Evolutionary conservation across 1,284 basidiomycete genomes (phyloP).

Genomic region (Nidula niveotomentosa): DNA sequence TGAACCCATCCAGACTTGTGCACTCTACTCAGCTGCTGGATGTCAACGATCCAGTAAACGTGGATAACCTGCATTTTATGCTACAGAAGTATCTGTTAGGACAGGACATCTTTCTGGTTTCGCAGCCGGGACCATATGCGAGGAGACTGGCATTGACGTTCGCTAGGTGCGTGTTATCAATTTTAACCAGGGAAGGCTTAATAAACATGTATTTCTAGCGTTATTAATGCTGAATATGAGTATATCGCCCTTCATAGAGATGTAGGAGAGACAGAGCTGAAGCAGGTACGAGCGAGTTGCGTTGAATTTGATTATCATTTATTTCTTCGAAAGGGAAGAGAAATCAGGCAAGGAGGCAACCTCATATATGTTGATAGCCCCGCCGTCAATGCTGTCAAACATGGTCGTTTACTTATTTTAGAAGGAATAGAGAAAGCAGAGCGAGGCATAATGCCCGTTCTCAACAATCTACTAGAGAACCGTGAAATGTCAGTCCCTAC

Average conservation of each 20-base stretch:
- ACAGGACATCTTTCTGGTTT: conserved; percentile 64
- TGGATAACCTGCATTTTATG: conserved; percentile 62
- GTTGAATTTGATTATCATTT: not conserved
- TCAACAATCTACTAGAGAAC: conserved; percentile 69
- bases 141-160: conserved; percentile 60
- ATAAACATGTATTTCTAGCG: too few species aligned
- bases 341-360: conserved; percentile 59
- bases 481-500: conserved; percentile 54
- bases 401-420: conserved; percentile 62
- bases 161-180: conserved; percentile 47
- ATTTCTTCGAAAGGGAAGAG: conserved; percentile 42
- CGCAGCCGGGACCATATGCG: conserved; percentile 66
- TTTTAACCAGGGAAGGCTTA: too few species aligned
- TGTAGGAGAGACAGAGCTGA: conserved; percentile 69
- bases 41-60: conserved; percentile 45
- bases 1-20: conserved; percentile 45
- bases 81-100: conserved; percentile 68
- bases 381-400: conserved; percentile 63
- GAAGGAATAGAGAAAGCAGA: conserved; percentile 73
- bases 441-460: conserved; percentile 58
- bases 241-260: conserved; percentile 65
- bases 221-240: conserved; percentile 67
- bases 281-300: conserved; percentile 51
- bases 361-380: conserved; percentile 65
- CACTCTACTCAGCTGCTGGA: conserved; percentile 46